Base-by-base conservation (phyloP, 2,329 filamentous ascomycete species). In the Nigrograna mackinnonii region DNA sequence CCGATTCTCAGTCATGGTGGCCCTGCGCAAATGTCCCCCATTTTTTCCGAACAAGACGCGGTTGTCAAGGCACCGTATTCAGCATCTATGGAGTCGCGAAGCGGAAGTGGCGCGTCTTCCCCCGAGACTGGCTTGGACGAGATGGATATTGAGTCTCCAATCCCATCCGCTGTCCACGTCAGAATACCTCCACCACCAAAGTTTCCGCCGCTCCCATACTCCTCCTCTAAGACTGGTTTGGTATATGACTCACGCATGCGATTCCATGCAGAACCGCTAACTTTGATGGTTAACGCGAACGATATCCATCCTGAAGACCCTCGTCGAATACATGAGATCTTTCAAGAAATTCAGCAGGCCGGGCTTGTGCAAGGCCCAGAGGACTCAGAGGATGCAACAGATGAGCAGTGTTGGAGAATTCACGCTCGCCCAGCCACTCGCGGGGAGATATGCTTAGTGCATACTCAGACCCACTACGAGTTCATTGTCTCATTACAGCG, bases 261-360 rank as follows among this genome's bases (percentile, higher is more conserved):
- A 47, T 87, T 95, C 47, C 94, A 99, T 66, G 88, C 91, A 41
- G 95, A 96, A 63, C 74, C 78, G 3, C 71, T 74, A 3, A 69
- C 74, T 14, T 46, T 57, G 21, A 54, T 52, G 40, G 49, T 58
- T 1, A 65, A 67, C 20, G 78, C 79, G 1, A 80, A 84, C 35
- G 86, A 92, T 17, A 86, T 95, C 17, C 94, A 99, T 60, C 94
- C 94, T 0, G 94, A 99, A 68, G 94, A 99, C 58, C 94, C 94
- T 1, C 79, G 90, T 20, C 84, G 94, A 12, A 96, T 99, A 46
- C 89, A 91, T 57, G 86, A 89, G 58, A 99, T 99, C 54, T 96
- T 94, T 78, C 86, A 89, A 55, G 89, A 89, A 28, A 87, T 99
- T 55, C 90, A 87, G 63, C 80, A 85, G 54, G 86, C 86, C 28